phyloP scores from a whole-genome alignment of 371 early-diverging fungal species.

The Mucor saturninus region DNA sequence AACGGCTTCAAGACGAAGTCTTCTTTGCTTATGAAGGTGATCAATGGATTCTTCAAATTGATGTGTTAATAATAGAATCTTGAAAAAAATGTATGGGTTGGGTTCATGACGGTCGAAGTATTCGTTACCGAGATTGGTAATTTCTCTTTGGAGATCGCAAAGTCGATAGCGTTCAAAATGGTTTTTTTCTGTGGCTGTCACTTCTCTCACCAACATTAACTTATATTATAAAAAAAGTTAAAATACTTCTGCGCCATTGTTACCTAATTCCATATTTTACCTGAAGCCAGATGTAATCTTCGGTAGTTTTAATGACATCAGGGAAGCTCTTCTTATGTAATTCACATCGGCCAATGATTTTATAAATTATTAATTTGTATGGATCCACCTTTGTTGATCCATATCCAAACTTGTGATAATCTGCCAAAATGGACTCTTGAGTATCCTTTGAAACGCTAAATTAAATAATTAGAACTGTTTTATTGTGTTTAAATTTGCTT shows the following conservation, averaged over 20 bases:
- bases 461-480: not conserved
- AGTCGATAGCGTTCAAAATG: conserved; percentile 69
- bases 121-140: conserved; percentile 60
- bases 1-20: conserved; percentile 75
- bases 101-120: conserved; percentile 72
- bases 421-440: conserved; percentile 22
- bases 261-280: conserved; percentile 12
- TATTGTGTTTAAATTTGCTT: not conserved
- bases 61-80: conserved; percentile 75
- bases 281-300: conserved; percentile 86
- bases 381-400: conserved; percentile 65
- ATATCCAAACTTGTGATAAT: conserved; percentile 41
- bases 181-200: conserved; percentile 41
- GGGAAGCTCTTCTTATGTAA: conserved; percentile 63
- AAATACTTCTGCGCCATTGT: not conserved
- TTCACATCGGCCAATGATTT: conserved; percentile 86
- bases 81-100: conserved; percentile 78
- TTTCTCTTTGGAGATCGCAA: conserved; percentile 64
- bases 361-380: conserved; percentile 84
- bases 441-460: conserved; percentile 18
- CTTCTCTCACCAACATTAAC: conserved; percentile 72
- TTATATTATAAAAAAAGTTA: conserved; percentile 66
- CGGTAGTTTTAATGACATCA: conserved; percentile 66
- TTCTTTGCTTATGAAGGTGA: conserved; percentile 60
- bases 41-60: conserved; percentile 86